These are phyloP conservation scores for Saxispiralis lemnorum DNA, from an alignment of 495 filamentous ascomycete genomes.

Conservation along the genomic window DNA sequence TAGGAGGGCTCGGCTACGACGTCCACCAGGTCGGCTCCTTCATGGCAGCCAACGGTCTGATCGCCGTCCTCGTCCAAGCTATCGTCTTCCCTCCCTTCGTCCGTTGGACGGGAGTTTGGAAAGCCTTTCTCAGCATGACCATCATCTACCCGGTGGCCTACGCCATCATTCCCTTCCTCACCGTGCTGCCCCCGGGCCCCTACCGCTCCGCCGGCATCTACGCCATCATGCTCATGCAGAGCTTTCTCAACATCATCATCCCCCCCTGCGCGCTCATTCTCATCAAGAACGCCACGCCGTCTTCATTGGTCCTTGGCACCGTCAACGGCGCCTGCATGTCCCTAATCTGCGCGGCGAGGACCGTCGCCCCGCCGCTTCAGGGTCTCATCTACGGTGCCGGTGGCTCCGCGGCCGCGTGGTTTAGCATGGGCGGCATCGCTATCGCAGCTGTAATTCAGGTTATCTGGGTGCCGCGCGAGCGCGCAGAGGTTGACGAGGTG, in stretches of 20 bases:
- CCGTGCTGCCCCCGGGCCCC: slow-evolving; percentile 1
- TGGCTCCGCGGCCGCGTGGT: slow-evolving; percentile 13
- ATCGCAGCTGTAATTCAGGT: slow-evolving; percentile 10
- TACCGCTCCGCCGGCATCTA: slow-evolving; percentile 8
- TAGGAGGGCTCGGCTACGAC: slow-evolving; percentile 12
- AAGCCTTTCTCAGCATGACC: slow-evolving; percentile 9
- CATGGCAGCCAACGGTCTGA: slow-evolving; percentile 16
- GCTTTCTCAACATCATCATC: slow-evolving; percentile 15
- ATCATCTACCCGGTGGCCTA: slow-evolving; percentile 15
- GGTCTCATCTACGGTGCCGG: slow-evolving; percentile 13
- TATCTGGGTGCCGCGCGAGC: slow-evolving; percentile 20
- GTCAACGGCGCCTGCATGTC: slow-evolving; percentile 16
- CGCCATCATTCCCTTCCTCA: slow-evolving; percentile 13
- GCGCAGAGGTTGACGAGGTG: slow-evolving; percentile 57
- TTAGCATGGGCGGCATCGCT: slow-evolving; percentile 10
- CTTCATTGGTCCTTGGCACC: slow-evolving; percentile 12
- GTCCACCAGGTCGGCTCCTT: slow-evolving; percentile 16
- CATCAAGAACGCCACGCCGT: slow-evolving; percentile 16
- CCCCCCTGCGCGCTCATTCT: slow-evolving; percentile 16
- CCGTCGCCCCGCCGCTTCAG: slow-evolving; percentile 9
- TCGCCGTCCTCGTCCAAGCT: slow-evolving; percentile 15
- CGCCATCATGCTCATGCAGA: slow-evolving; percentile 10
- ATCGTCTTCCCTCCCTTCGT: slow-evolving; percentile 16
- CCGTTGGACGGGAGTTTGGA: slow-evolving; percentile 11
- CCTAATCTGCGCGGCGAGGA: slow-evolving; percentile 11